phyloP scores from a whole-genome alignment of 2,329 filamentous ascomycete genomes.

The Talaromyces sp. region DNA sequence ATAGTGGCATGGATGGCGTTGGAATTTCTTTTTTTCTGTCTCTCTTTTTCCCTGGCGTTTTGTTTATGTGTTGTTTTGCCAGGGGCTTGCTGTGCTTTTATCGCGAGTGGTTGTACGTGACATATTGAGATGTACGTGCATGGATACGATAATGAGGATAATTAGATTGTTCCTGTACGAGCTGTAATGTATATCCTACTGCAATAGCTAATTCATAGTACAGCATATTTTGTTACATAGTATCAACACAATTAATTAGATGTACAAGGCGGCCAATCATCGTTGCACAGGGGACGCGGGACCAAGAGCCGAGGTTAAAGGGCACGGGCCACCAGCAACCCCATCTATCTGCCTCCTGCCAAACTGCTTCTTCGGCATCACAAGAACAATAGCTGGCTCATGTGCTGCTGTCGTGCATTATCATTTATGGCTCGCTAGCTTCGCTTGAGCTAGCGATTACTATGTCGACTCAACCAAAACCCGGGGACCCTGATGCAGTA shows the following conservation, averaged over 20 bases:
- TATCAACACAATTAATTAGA: too few species aligned
- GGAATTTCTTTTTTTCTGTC: not conserved
- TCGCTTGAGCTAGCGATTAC: not conserved
- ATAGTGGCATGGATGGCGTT: constrained; percentile 1
- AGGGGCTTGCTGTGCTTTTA: not conserved
- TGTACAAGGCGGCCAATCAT: too few species aligned
- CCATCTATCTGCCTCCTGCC: not conserved
- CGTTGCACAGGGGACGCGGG: not conserved
- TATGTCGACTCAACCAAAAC: not conserved
- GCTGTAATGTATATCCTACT: not conserved
- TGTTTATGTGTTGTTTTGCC: constrained; percentile 6
- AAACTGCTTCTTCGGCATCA: not conserved
- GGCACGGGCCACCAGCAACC: not conserved
- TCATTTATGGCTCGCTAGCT: not conserved
- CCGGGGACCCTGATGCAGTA: not conserved
- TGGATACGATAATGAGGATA: not conserved
- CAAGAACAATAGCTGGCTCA: not conserved
- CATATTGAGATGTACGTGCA: not conserved
- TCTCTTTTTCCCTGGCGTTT: not conserved
- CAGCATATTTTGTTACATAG: too few species aligned
- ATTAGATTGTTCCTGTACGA: not conserved
- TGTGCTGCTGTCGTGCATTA: not conserved
- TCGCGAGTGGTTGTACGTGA: not conserved
- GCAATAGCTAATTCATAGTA: not conserved
- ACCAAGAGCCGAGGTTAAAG: not conserved